Percentiles rank a stretch among this genome's conserved stretches.
Evolutionary conservation across 2,329 filamentous ascomycete genomes (phyloP).

Genomic region (Chaetomium globosum): DNA sequence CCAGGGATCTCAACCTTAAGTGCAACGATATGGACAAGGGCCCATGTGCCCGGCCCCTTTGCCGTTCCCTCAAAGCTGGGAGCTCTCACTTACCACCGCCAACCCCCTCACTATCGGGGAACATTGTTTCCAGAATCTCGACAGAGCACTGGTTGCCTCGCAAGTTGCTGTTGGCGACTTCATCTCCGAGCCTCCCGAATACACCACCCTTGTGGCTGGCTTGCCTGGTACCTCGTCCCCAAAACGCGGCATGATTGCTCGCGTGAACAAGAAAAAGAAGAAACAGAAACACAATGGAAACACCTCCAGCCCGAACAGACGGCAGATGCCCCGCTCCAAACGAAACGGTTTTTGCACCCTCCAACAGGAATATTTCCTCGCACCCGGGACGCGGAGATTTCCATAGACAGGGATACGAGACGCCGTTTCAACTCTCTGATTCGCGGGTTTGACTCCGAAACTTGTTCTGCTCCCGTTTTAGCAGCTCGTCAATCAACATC

Average conservation of each 20-base stretch:
- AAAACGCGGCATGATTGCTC: not conserved
- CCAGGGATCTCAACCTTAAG: slow-evolving; percentile 34
- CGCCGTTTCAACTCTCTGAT: slow-evolving; percentile 15
- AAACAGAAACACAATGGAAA: slow-evolving; percentile 17
- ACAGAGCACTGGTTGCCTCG: not conserved
- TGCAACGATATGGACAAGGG: slow-evolving; percentile 30
- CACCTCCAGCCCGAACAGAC: slow-evolving; percentile 2
- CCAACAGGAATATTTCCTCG: slow-evolving; percentile 15
- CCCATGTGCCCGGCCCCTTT: slow-evolving; percentile 21
- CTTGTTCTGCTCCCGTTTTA: not conserved
- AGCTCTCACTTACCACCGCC: not conserved
- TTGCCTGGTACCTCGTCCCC: not conserved
- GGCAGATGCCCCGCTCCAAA: slow-evolving; percentile 10
- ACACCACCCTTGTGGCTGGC: not conserved
- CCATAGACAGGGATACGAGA: not conserved
- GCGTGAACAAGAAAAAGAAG: slow-evolving; percentile 3
- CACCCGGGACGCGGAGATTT: not conserved
- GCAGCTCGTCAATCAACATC: slow-evolving; percentile 2
- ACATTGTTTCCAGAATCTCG: not conserved
- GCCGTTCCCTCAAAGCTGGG: slow-evolving; percentile 2
- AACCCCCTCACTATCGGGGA: not conserved
- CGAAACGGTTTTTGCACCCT: slow-evolving; percentile 16
- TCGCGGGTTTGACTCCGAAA: slow-evolving; percentile 2
- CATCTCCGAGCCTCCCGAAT: not conserved
- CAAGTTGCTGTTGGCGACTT: not conserved